Base-by-base conservation (phyloP, 805 yeast genomes). In the Yamadazyma paraphyllophila region DNA sequence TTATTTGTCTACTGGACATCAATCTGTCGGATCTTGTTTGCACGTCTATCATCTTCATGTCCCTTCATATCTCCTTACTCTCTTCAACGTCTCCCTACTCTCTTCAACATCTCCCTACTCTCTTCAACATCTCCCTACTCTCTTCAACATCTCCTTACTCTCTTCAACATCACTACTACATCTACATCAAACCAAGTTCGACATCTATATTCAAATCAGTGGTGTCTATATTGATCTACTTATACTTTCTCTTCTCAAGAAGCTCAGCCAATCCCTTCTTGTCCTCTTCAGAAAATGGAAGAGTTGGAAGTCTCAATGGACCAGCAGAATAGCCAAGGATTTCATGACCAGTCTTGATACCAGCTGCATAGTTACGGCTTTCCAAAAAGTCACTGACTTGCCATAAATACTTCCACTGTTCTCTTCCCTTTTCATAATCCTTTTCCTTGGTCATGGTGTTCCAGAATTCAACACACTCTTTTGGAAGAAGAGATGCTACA, bases 401-500 rank as follows among this genome's bases (percentile, higher is more conserved):
- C 53, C 53, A 50, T 20, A 50, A 44, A 30, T 43, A 50, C 17
- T 50, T 50, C 53, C 53, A 50, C 36, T 50, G 51, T 41, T 50
- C 53, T 43, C 48, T 47, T 7, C 48, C 50, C 32, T 47, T 44
- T 12, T 37, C 48, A 36, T 44, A 35, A 27, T 47, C 43, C 12
- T 40, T 34, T n/a, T 36, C 43, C 25, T 39, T 37, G 10, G 40
- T 17, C 29, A 49, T 36, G 12, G 53, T 44, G 38, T 49, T 43
- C 43, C 44, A 50, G 33, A 50, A 41, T 16, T 50, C 49, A 36
- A 47, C 53, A 39, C 49, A 44, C 39, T 50, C 51, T 30, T 47
- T 47, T 41, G 53, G 53, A 39, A 50, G 47, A 39, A 50, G 36
- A 15, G 53, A 44, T 35, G 51, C 53, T 41, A 45, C 47, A 35